Percentiles rank a stretch among this genome's conserved stretches.
phyloP scores from a whole-genome alignment of 148 eudicot genomes.

The Drosera capensis region DNA sequence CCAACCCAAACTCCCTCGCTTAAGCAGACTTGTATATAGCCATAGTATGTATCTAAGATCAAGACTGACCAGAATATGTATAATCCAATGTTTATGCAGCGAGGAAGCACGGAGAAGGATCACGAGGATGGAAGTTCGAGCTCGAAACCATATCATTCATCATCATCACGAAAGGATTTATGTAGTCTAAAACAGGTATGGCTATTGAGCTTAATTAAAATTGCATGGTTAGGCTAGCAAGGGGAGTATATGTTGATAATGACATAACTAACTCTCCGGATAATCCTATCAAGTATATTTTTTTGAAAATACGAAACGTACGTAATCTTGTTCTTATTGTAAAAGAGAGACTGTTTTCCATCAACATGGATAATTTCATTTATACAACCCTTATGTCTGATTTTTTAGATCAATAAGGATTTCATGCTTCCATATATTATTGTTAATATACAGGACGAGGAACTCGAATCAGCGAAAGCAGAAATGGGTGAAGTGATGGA shows the following conservation, averaged over 20 bases:
- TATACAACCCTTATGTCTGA: not conserved
- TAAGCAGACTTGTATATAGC: too few relatives aligned
- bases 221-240: not conserved
- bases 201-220: not conserved
- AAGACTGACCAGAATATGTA: not conserved
- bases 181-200: not conserved
- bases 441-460: conserved; percentile 19
- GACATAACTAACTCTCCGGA: too few relatives aligned
- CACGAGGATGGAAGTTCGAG: conserved; percentile 1
- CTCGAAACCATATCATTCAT: conserved; percentile 4
- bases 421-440: not conserved
- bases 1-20: too few relatives aligned
- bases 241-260: too few relatives aligned
- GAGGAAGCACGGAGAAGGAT: not conserved
- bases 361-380: too few relatives aligned
- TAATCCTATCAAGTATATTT: too few relatives aligned
- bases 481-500: conserved; percentile 63
- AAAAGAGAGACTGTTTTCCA: too few relatives aligned
- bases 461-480: conserved; percentile 42
- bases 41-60: not conserved
- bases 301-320: too few relatives aligned
- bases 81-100: not conserved
- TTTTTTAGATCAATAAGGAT: not conserved
- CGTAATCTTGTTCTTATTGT: too few relatives aligned
- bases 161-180: not conserved